Evolutionary conservation across 2,329 filamentous ascomycete species (phyloP).

Genomic region (Knoxdaviesia capensis): DNA sequence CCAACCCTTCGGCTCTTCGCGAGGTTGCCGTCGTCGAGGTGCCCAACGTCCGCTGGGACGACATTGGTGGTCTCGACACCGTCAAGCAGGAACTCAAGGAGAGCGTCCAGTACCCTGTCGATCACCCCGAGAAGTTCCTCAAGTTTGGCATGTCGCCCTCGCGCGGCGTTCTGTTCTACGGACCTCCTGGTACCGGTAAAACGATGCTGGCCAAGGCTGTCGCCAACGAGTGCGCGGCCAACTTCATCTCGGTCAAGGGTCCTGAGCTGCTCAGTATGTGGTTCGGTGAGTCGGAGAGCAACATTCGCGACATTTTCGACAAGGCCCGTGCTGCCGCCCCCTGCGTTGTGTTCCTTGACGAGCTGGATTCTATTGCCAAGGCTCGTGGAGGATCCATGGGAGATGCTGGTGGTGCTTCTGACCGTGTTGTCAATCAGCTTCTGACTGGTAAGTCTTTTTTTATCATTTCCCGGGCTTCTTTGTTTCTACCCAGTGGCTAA

Average conservation of each 20-base stretch:
- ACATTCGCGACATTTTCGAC: slow-evolving; percentile 99
- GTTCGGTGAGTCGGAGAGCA: slow-evolving; percentile 99
- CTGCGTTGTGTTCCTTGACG: slow-evolving; percentile 96
- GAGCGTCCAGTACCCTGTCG: slow-evolving; percentile 95
- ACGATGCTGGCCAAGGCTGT: slow-evolving; percentile 98
- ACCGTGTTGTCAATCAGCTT: slow-evolving; percentile 99
- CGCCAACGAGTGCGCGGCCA: slow-evolving; percentile 96
- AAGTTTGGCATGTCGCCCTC: slow-evolving; percentile 98
- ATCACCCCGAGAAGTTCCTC: slow-evolving; percentile 99
- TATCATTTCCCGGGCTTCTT: not conserved
- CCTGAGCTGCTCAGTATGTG: slow-evolving; percentile 98
- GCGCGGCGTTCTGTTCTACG: slow-evolving; percentile 96
- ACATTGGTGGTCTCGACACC: slow-evolving; percentile 92
- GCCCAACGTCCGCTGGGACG: slow-evolving; percentile 98
- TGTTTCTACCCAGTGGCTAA: slow-evolving; percentile 2
- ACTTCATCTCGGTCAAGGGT: slow-evolving; percentile 99
- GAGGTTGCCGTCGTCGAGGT: slow-evolving; percentile 98
- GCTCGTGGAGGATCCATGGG: slow-evolving; percentile 92
- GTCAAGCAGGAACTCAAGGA: slow-evolving; percentile 99
- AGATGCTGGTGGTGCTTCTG: slow-evolving; percentile 92
- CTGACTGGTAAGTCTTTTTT: slow-evolving; percentile 53
- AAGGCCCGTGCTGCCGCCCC: slow-evolving; percentile 95
- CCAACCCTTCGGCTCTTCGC: slow-evolving; percentile 94
- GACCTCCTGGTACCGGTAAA: slow-evolving; percentile 99
- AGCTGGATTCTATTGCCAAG: slow-evolving; percentile 98